phyloP scores from a whole-genome alignment of 805 yeast genomes.

The Candida silvicultrix region DNA sequence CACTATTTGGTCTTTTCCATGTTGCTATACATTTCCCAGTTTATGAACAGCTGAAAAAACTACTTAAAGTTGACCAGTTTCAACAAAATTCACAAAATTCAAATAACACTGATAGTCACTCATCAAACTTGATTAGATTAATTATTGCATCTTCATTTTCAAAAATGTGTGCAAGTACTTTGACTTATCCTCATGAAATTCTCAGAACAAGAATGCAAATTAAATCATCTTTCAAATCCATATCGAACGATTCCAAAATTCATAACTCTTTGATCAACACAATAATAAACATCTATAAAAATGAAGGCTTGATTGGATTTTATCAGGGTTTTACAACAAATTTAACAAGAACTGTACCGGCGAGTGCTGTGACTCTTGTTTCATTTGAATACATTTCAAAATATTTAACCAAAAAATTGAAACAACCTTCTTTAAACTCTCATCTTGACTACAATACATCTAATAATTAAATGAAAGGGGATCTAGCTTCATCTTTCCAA shows the following conservation, averaged over 20 bases:
- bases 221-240: conserved; percentile 22
- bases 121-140: conserved; percentile 32
- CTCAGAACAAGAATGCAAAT: conserved; percentile 84
- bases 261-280: conserved; percentile 19
- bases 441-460: not conserved
- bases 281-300: conserved; percentile 27
- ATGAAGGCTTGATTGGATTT: conserved; percentile 77
- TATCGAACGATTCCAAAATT: conserved; percentile 9
- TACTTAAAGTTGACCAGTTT: conserved; percentile 28
- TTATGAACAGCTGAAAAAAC: conserved; percentile 72
- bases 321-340: conserved; percentile 88
- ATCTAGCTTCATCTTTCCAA: too few relatives aligned
- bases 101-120: not conserved
- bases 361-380: conserved; percentile 90
- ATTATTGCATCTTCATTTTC: conserved; percentile 70
- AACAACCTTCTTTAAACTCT: not conserved
- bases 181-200: conserved; percentile 95
- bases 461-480: too few relatives aligned
- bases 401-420: conserved; percentile 21
- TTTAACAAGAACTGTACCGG: conserved; percentile 86
- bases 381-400: conserved; percentile 71
- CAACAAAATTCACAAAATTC: not conserved
- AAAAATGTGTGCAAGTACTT: conserved; percentile 80
- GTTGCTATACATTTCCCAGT: conserved; percentile 96
- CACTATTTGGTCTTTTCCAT: conserved; percentile 83